Conservation (phyloP, 2,329 filamentous ascomycete species). For the Corniculantispora saksenae region DNA sequence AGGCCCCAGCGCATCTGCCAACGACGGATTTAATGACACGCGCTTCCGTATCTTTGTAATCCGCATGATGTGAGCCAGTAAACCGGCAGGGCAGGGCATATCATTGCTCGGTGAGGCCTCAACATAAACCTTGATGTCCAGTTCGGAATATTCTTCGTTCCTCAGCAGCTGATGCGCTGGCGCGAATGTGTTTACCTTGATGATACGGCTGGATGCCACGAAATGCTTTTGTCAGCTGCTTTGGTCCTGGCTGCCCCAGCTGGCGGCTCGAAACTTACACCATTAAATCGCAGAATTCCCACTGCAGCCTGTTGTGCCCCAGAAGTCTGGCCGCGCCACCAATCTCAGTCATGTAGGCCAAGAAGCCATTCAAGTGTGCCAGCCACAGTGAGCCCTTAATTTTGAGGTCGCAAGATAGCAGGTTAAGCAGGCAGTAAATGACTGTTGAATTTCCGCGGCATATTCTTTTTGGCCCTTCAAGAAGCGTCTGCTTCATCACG, state of each 20-base stretch:
- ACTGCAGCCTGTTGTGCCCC: not conserved
- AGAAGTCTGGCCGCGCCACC: not conserved
- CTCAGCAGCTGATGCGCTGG: not conserved
- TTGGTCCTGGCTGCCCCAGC: not conserved
- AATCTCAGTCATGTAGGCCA: not conserved
- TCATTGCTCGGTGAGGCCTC: not conserved
- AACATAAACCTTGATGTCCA: not conserved
- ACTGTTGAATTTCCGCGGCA: not conserved
- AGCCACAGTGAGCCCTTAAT: not conserved
- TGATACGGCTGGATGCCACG: not conserved
- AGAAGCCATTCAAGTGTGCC: not conserved
- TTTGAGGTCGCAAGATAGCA: not conserved
- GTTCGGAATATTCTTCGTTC: not conserved
- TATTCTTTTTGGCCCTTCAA: not conserved
- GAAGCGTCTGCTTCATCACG: not conserved
- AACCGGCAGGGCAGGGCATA: not conserved
- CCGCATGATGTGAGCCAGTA: not conserved
- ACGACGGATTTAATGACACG: not conserved
- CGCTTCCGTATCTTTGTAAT: not conserved
- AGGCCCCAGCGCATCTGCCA: not conserved
- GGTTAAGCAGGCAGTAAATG: not conserved
- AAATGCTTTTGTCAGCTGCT: not conserved
- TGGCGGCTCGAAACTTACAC: not conserved
- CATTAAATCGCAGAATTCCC: not conserved
- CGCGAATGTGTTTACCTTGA: not conserved